phyloP scores from a whole-genome alignment of 768 basidiomycete genomes.

The Tylopilus felleus region DNA sequence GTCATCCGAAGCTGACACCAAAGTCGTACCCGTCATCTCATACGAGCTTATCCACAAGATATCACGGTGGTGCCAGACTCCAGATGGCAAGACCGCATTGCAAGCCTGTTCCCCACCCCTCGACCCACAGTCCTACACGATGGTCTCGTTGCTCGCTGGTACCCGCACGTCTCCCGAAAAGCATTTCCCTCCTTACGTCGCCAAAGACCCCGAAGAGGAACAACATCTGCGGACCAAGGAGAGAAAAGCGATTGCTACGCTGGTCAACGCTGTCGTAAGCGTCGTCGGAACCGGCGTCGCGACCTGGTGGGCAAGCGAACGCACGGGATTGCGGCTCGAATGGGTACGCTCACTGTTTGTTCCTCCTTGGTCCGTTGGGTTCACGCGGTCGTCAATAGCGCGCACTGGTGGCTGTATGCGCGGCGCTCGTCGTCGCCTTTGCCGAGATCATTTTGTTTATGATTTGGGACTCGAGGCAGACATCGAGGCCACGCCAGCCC shows the following conservation, averaged over 20 bases:
- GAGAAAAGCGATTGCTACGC: conserved; percentile 60
- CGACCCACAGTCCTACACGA: conserved; percentile 54
- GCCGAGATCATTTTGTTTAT: conserved; percentile 69
- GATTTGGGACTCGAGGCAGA: conserved; percentile 62
- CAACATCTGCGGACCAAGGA: conserved; percentile 49
- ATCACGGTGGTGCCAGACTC: conserved; percentile 67
- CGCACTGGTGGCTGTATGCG: conserved; percentile 58
- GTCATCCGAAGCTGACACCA: conserved; percentile 8
- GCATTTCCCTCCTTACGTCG: conserved; percentile 53
- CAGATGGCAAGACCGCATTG: conserved; percentile 39
- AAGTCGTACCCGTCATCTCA: conserved; percentile 46
- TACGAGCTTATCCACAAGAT: conserved; percentile 56
- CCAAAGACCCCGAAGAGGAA: conserved; percentile 45
- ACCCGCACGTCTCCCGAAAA: conserved; percentile 75
- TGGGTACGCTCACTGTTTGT: conserved; percentile 52
- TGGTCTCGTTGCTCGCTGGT: conserved; percentile 76
- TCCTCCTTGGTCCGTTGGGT: background rate
- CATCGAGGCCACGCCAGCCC: conserved; percentile 12
- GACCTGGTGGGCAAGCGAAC: conserved; percentile 69
- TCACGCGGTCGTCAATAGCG: conserved; percentile 36
- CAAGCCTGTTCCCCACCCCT: conserved; percentile 43
- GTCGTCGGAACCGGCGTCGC: conserved; percentile 63
- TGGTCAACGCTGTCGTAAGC: conserved; percentile 72
- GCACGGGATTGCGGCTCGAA: conserved; percentile 64
- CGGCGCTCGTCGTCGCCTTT: conserved; percentile 62